Base-by-base conservation (phyloP, 495 filamentous ascomycete species). In the Neurospora terricola region DNA sequence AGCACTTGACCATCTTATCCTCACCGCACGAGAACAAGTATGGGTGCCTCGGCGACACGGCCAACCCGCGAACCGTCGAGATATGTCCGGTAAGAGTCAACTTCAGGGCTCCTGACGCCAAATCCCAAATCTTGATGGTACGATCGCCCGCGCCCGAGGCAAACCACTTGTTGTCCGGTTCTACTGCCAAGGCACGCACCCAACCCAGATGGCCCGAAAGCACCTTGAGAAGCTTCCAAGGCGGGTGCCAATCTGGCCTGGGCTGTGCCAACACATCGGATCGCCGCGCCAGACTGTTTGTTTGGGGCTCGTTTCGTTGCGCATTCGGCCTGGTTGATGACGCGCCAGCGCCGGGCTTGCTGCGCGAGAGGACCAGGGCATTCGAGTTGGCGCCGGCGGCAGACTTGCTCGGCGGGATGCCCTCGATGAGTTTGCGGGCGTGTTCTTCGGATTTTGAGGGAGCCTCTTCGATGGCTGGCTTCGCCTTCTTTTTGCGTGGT, bases 1-100 rank as follows among this genome's bases (percentile, higher is more conserved):
- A 99, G 84, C 96, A 98, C 83, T 98, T 98, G 42, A 99, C 96
- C 94, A 97, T 98, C 87, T 99, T 99, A 81, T 99, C 96, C 82
- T 99, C 96, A 70, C 93, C 96, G 77, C 96, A 98, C 16, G 93
- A 97, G 82, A 98, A 99, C 40, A 99, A 88, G 80, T 99, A 99
- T 3, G 96, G 96, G 81, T 99, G 96, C 70, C 96, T 86, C 18
- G 94, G 92, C 4, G 94, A 97, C 8, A 99, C 92, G 0, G 95
- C 96, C 69, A 99, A 85, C 8, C 96, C 96, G 66, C 96, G 90
- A 18, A 99, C 96, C 8, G 95, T 96, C 48, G 93, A 97, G 73
- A 99, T 99, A 81, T 99, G 96, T 37, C 96, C 96, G 3, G 96
- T 99, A 38, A 99, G 84, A 3, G 96, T 98, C 70, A 99, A 82